Evolutionary conservation across 352 stramenopile species (phyloP), one percentile per base, ranked within the genome.

Genomic region (Globisporangium cederbergense): DNA sequence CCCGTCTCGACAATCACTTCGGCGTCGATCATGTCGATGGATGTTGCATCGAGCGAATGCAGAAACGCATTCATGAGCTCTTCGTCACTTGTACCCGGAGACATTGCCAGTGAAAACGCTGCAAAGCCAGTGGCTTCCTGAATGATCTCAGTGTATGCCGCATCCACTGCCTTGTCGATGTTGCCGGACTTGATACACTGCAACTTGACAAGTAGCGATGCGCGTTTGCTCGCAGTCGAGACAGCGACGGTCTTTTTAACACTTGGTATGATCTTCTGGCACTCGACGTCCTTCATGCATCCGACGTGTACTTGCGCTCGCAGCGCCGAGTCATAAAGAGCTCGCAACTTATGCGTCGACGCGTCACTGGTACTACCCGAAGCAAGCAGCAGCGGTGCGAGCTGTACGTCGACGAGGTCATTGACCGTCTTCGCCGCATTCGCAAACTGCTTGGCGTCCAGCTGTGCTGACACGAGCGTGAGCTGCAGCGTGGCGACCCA

Each of bases 261-360:
- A 22, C 72, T 83, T 2, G 79, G 68, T n/a, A 88, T 36, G 25
- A 90, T 79, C 54, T 91, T 92, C 64, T 91, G 82, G 28, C 83
- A 93, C 49, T 93, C 86, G 4, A 76, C 53, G 40, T 93, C 85
- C 65, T 94, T 90, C 30, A 94, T 76, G 0, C 80, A 86, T 0
- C 81, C 83, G 20, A 94, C 64, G 50, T 95, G 83, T 1, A 94
- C 65, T 71, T 90, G 83, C 7, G 90, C 60, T 4, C 78, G 64
- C 28, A 91, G 60, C 0, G 83, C 85, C 71, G 91, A 81, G 54
- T 94, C 83, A 34, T 87, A 85, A 6, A 95, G 56, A 16, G 61
- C 45, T 36, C 66, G 77, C 11, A 81, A 65, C 0, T 68, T 46
- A 16, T 76, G 47, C 16, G 71, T 70, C 8, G 49, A 40, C 1